These are phyloP conservation scores for Euphorbia tirucalli DNA, from an alignment of 345 rosid genomes.

Conservation along the genomic window DNA sequence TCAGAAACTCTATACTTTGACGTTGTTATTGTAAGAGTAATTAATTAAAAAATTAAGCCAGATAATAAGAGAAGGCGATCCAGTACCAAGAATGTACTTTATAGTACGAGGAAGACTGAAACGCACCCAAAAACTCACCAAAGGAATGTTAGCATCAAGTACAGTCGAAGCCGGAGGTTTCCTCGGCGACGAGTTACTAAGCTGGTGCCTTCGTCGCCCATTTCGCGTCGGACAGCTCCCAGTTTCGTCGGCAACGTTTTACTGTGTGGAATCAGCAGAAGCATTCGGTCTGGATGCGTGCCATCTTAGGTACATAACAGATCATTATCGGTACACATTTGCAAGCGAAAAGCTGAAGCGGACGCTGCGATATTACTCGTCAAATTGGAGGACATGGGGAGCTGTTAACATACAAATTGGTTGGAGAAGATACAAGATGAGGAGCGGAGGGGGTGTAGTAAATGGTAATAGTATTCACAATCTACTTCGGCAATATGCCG, in stretches of 20 bases:
- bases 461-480: slow-evolving; percentile 29
- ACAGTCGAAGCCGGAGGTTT: slow-evolving; percentile 53
- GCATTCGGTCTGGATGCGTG: slow-evolving; percentile 50
- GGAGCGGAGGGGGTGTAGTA: slow-evolving; percentile 26
- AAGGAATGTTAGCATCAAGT: slow-evolving; percentile 45
- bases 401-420: slow-evolving; percentile 62
- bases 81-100: slow-evolving; percentile 54
- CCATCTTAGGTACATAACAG: slow-evolving; percentile 46
- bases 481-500: slow-evolving; percentile 45
- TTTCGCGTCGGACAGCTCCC: slow-evolving; percentile 46
- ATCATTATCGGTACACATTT: slow-evolving; percentile 59
- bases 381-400: slow-evolving; percentile 70
- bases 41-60: too few species aligned
- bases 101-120: slow-evolving; percentile 42
- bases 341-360: slow-evolving; percentile 44
- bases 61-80: slow-evolving; percentile 67
- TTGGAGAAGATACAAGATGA: slow-evolving; percentile 48
- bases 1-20: background rate
- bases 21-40: too few species aligned
- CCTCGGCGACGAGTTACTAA: slow-evolving; percentile 59
- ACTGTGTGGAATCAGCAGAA: slow-evolving; percentile 41
- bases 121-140: slow-evolving; percentile 49
- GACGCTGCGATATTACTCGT: slow-evolving; percentile 55
- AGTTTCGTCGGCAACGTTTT: slow-evolving; percentile 55
- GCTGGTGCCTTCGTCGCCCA: slow-evolving; percentile 63